Evolutionary conservation across 2,329 filamentous ascomycete species (phyloP).

Genomic region (Paecilomyces sp.): DNA sequence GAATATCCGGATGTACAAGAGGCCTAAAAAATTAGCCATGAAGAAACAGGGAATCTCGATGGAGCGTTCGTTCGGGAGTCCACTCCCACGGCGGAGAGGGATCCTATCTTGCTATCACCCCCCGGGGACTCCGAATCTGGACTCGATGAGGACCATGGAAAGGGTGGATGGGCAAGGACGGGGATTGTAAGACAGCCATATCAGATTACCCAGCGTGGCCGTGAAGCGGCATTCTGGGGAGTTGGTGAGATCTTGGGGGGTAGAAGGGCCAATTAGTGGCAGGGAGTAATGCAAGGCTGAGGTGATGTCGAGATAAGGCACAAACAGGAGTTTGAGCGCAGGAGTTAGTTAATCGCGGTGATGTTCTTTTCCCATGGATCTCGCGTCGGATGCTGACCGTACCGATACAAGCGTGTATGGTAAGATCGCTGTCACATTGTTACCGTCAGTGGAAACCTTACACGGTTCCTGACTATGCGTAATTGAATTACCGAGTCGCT

Average conservation of each 20-base stretch:
- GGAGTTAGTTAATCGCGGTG: not conserved
- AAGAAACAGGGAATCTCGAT: not conserved
- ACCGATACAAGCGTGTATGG: not conserved
- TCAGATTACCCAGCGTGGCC: not conserved
- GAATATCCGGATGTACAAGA: not conserved
- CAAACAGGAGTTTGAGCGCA: not conserved
- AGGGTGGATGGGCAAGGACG: not conserved
- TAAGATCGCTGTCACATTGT: not conserved
- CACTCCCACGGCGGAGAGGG: not conserved
- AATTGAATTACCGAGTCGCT: not conserved
- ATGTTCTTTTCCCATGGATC: not conserved
- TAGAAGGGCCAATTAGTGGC: not conserved
- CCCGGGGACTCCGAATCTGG: not conserved
- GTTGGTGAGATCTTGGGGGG: not conserved
- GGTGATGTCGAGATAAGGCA: not conserved
- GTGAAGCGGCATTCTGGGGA: not conserved
- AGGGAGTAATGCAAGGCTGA: not conserved
- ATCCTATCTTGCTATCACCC: not conserved
- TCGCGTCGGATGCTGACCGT: not conserved
- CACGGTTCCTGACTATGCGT: not conserved
- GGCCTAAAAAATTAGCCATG: not conserved
- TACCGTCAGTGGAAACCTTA: not conserved
- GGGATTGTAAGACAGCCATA: not conserved
- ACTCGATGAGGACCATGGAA: not conserved
- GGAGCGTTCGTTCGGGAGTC: not conserved